A percentile compares a stretch with the other conserved stretches of the same genome.
Evolutionary conservation across 768 basidiomycete genomes (phyloP).

Genomic region (Leucogyrophana mollusca): DNA sequence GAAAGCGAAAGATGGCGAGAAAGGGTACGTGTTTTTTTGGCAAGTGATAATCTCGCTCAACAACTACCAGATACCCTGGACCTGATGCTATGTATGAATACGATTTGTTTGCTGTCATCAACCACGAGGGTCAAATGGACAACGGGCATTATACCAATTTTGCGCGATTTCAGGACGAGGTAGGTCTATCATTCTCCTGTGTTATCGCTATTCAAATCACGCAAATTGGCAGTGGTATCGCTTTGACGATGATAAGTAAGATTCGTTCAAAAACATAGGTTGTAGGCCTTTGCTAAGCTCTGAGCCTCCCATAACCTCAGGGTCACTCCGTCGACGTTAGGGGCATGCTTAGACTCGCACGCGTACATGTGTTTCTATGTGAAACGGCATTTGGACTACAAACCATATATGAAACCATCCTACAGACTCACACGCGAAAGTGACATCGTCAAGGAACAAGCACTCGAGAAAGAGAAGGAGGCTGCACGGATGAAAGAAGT

Average conservation of each 20-base stretch:
- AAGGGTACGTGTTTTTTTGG: slow-evolving; percentile 20
- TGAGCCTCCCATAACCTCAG: no score
- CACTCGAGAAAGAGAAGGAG: slow-evolving; percentile 51
- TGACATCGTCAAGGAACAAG: slow-evolving; percentile 61
- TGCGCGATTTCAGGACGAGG: slow-evolving; percentile 82
- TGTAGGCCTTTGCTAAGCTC: no score
- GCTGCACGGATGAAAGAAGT: slow-evolving; percentile 57
- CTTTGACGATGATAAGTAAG: slow-evolving; percentile 90
- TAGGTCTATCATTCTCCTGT: slow-evolving; percentile 34
- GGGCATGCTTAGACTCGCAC: slow-evolving; percentile 65
- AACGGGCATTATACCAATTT: slow-evolving; percentile 94
- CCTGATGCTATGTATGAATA: slow-evolving; percentile 80
- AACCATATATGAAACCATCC: slow-evolving; percentile 63
- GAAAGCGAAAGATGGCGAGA: slow-evolving; percentile 41
- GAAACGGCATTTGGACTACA: slow-evolving; percentile 85
- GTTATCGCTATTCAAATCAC: background rate
- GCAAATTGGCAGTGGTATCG: slow-evolving; percentile 74
- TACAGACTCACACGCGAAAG: slow-evolving; percentile 66
- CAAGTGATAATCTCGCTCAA: background rate
- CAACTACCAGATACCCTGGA: slow-evolving; percentile 40
- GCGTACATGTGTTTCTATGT: slow-evolving; percentile 98
- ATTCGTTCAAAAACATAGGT: slow-evolving; percentile 3
- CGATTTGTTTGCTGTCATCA: slow-evolving; percentile 90
- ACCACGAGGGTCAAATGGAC: slow-evolving; percentile 91
- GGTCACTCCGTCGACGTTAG: slow-evolving; percentile 70